These are phyloP conservation scores for Pseudogymnoascus sp. DNA, from an alignment of 2,329 filamentous ascomycete species.

Conservation along the genomic window DNA sequence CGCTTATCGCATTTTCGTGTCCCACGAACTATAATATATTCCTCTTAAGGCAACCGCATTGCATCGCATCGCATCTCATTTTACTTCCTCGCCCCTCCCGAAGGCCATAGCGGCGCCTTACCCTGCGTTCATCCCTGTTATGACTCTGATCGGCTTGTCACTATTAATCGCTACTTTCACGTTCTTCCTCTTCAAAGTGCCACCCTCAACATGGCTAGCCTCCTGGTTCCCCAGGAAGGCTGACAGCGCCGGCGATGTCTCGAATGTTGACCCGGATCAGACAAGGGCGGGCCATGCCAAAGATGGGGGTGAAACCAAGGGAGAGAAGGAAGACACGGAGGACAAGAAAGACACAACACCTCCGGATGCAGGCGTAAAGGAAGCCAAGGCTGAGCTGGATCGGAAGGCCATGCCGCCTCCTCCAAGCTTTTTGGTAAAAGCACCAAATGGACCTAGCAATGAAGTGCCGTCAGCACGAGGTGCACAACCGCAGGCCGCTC, in stretches of 20 bases:
- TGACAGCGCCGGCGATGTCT: neutral
- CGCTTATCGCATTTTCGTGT: neutral
- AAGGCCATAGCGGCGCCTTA: neutral
- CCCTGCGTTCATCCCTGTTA: slow-evolving; percentile 22
- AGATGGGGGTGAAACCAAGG: slow-evolving; percentile 7
- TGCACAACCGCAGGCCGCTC: neutral
- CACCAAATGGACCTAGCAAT: slow-evolving; percentile 19
- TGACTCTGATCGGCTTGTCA: slow-evolving; percentile 53
- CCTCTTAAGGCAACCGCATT: neutral
- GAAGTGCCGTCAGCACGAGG: slow-evolving; percentile 12
- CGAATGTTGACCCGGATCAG: neutral
- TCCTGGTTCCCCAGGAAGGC: slow-evolving; percentile 21
- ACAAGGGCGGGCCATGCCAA: neutral
- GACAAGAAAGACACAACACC: neutral
- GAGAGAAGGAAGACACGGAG: neutral
- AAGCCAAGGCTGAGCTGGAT: slow-evolving; percentile 21
- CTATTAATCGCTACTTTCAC: slow-evolving; percentile 53
- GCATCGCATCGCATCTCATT: neutral
- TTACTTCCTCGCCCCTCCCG: neutral
- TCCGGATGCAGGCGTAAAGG: slow-evolving; percentile 13
- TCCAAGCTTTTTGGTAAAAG: slow-evolving; percentile 14
- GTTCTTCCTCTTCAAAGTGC: slow-evolving; percentile 46
- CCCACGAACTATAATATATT: slow-evolving; percentile 1
- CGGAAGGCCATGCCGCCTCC: slow-evolving; percentile 33
- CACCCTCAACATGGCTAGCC: slow-evolving; percentile 38